phyloP scores from a whole-genome alignment of 1,284 basidiomycete species.

The Leucoagaricus sp. region DNA sequence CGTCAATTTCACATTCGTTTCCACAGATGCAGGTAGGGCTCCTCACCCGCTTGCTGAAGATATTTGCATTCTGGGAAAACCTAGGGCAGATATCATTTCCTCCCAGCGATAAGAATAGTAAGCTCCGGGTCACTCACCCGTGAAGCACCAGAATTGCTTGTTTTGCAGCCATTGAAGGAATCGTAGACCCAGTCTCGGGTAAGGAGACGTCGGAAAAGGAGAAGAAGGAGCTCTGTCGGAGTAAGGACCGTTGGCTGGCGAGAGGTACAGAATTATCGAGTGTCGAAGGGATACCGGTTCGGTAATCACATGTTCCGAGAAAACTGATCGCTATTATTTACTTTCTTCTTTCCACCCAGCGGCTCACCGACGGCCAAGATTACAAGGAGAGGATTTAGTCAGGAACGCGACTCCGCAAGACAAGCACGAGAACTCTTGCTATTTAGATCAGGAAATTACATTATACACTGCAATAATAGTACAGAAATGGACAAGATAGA shows the following conservation, averaged over 20 bases:
- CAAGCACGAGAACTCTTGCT: not conserved
- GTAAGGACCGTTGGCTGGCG: too few relatives aligned
- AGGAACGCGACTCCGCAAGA: not conserved
- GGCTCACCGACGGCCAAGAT: not conserved
- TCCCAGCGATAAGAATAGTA: not conserved
- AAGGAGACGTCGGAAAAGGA: not conserved
- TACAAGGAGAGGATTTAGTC: not conserved
- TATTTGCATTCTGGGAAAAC: constrained; percentile 78
- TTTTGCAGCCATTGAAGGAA: constrained; percentile 3
- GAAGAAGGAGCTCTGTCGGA: too few relatives aligned
- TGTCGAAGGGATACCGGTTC: not conserved
- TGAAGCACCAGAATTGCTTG: constrained; percentile 58
- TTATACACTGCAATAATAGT: not conserved
- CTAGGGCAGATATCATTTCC: constrained; percentile 37
- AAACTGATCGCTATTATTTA: not conserved
- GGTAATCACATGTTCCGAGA: not conserved
- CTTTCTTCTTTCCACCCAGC: not conserved
- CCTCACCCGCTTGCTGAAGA: constrained; percentile 80
- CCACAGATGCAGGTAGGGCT: not conserved
- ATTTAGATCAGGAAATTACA: not conserved
- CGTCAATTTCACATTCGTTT: not conserved
- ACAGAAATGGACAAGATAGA: not conserved
- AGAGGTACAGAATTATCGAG: too few relatives aligned
- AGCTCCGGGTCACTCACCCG: constrained; percentile 48
- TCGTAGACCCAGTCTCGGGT: not conserved